Evolutionary conservation across 179 eudicot genomes (phyloP).

Genomic region (Heliamphora ciliata): DNA sequence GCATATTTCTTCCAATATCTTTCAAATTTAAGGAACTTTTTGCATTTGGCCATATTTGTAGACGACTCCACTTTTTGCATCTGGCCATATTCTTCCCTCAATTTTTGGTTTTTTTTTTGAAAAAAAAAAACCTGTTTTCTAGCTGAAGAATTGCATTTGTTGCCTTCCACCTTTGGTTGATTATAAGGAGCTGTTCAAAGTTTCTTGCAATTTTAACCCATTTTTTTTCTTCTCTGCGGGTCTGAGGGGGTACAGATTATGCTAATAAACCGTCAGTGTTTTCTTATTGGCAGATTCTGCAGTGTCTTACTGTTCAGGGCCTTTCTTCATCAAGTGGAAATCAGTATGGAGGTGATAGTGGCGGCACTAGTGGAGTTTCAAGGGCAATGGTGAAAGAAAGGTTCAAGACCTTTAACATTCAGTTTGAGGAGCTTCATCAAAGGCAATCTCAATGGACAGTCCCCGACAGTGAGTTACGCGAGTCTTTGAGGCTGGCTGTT

Average conservation of each 20-base stretch:
- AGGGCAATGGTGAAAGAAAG: conserved; percentile 70
- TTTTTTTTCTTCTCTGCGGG: neutral
- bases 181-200: neutral
- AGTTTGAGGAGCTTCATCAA: conserved; percentile 84
- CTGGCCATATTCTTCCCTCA: too few relatives aligned
- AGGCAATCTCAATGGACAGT: conserved; percentile 94
- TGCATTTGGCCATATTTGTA: neutral
- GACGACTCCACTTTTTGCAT: neutral
- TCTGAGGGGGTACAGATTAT: neutral
- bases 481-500: conserved; percentile 80
- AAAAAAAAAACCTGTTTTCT: too few relatives aligned
- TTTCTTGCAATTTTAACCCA: neutral
- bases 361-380: conserved; percentile 37
- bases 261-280: neutral
- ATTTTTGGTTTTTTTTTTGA: too few relatives aligned
- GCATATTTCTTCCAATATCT: neutral
- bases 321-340: conserved; percentile 22
- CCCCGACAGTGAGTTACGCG: conserved; percentile 84
- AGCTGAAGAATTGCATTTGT: neutral
- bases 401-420: conserved; percentile 69
- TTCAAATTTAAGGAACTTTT: neutral
- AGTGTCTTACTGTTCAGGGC: conserved; percentile 53
- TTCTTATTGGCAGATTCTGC: conserved; percentile 53
- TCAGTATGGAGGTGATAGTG: conserved; percentile 24
- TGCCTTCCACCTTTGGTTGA: neutral